A percentile compares a stretch with the other conserved stretches of the same genome.
These are phyloP conservation scores for Salvia miltiorrhiza DNA, from an alignment of 257 asterid genomes.

Conservation along the genomic window DNA sequence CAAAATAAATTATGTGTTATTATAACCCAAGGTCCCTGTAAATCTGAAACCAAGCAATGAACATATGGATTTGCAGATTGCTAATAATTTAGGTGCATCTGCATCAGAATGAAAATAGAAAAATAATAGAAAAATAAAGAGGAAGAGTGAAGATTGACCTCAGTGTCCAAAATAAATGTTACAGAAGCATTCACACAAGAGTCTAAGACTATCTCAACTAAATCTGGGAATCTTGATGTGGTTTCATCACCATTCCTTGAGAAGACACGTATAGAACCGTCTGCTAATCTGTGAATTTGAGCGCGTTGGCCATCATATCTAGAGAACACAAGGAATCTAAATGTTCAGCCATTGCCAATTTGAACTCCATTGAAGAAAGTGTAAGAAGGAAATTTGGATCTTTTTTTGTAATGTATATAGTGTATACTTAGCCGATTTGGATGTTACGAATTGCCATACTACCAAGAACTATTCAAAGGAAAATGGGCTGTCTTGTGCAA, in stretches of 20 bases:
- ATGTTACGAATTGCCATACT: neutral
- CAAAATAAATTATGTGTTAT: constrained; percentile 10
- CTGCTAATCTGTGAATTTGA: constrained; percentile 68
- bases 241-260: constrained; percentile 94
- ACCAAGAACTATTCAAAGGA: constrained; percentile 7
- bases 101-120: neutral
- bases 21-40: constrained; percentile 12
- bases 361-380: neutral
- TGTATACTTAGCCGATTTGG: too few species aligned
- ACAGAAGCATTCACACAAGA: constrained; percentile 38
- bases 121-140: constrained; percentile 8
- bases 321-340: constrained; percentile 22
- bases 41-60: constrained; percentile 16
- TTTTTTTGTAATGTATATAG: too few species aligned
- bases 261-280: constrained; percentile 71
- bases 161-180: constrained; percentile 81
- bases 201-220: constrained; percentile 56
- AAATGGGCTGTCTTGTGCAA: constrained; percentile 4
- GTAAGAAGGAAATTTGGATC: neutral
- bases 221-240: constrained; percentile 77
- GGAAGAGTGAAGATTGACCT: constrained; percentile 44
- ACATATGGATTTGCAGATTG: constrained; percentile 16
- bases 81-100: constrained; percentile 3
- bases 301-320: constrained; percentile 99
- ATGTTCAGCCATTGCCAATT: constrained; percentile 3